Conservation (phyloP, 208 protist species). For the Perkinsela sp. region DNA sequence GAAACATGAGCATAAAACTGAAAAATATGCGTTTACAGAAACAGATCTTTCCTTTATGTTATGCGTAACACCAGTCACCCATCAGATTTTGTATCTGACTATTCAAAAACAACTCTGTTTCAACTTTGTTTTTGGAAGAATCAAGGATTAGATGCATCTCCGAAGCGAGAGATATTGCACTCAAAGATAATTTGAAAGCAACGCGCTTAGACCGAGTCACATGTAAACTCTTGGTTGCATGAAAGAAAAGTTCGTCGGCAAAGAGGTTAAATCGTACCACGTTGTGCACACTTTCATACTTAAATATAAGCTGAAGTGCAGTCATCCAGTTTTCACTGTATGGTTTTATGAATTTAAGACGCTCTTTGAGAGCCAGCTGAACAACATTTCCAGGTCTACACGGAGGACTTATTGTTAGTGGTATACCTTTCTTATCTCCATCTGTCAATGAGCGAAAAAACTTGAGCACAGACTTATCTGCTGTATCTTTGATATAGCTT, state of each 20-base stretch:
- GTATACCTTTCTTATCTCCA: too few relatives aligned
- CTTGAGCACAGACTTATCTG: neutral
- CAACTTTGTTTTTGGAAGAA: neutral
- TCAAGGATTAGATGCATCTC: neutral
- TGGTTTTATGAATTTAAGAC: neutral
- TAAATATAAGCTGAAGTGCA: neutral
- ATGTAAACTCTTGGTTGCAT: neutral
- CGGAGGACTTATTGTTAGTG: too few relatives aligned
- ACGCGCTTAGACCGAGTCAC: neutral
- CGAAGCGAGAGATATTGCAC: neutral
- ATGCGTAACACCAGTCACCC: too few relatives aligned
- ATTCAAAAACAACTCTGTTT: constrained; percentile 1
- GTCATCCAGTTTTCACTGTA: neutral
- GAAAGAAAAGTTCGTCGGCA: neutral
- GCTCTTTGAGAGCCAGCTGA: neutral
- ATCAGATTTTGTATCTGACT: neutral
- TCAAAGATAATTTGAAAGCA: neutral
- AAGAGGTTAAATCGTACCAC: neutral
- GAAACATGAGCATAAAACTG: too few relatives aligned
- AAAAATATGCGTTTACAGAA: too few relatives aligned
- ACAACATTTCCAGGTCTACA: neutral
- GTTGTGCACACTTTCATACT: neutral
- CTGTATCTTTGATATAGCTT: neutral
- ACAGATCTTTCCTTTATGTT: too few relatives aligned
- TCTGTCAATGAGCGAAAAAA: too few relatives aligned